Conservation (phyloP, 1,284 basidiomycete species). For the Ustilago hordei region DNA sequence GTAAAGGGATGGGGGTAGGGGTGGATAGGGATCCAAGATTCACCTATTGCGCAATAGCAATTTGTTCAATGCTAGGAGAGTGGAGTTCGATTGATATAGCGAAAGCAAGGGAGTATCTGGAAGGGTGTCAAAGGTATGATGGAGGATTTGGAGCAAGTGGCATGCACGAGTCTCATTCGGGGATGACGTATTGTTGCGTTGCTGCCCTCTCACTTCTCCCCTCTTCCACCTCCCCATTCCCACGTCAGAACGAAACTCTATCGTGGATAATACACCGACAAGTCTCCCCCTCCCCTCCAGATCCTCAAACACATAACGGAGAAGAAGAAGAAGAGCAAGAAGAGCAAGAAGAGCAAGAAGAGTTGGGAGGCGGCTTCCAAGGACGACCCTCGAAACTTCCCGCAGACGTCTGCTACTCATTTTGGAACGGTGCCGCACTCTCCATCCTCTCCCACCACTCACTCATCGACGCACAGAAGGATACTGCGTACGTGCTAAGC, state of each 20-base stretch:
- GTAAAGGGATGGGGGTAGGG: not conserved
- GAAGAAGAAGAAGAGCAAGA: conserved; percentile 10
- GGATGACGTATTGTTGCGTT: conserved; percentile 90
- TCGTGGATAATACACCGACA: conserved; percentile 38
- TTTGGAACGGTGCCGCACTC: conserved; percentile 65
- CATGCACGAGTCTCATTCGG: conserved; percentile 88
- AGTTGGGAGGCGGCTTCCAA: conserved; percentile 52
- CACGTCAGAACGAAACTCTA: conserved; percentile 9
- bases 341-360: conserved; percentile 13
- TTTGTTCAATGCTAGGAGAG: conserved; percentile 81
- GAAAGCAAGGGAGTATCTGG: conserved; percentile 76
- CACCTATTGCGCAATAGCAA: conserved; percentile 87
- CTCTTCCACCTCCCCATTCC: not conserved
- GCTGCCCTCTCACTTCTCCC: conserved; percentile 77
- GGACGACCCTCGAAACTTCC: conserved; percentile 52
- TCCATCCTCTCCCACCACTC: conserved; percentile 46
- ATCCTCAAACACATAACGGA: not conserved
- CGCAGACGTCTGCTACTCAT: conserved; percentile 66
- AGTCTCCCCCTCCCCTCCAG: conserved; percentile 10
- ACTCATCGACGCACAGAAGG: conserved; percentile 44
- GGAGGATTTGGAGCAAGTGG: conserved; percentile 89
- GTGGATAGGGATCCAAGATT: conserved; percentile 81
- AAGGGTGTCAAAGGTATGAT: conserved; percentile 80
- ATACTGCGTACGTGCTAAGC: conserved; percentile 55
- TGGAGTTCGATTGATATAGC: conserved; percentile 80